phyloP scores from a whole-genome alignment of 495 filamentous ascomycete genomes.

The Hyphodiscus hymeniophilus region DNA sequence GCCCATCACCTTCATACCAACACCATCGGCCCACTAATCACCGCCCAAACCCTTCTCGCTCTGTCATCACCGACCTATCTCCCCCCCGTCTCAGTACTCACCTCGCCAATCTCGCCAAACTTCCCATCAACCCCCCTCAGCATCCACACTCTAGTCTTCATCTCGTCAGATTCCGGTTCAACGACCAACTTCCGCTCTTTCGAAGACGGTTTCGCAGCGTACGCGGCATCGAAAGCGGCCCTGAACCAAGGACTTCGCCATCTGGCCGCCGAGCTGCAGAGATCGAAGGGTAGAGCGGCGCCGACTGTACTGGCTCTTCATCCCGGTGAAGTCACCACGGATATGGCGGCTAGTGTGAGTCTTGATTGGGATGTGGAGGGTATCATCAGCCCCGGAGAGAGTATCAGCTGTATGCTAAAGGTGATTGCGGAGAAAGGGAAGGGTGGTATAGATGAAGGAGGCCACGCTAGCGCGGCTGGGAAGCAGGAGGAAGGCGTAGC shows the following conservation, averaged over 20 bases:
- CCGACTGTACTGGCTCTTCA: conserved; percentile 47
- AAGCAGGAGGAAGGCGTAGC: conserved; percentile 29
- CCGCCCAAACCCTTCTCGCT: conserved; percentile 41
- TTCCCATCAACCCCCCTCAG: conserved; percentile 2
- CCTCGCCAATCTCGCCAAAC: conserved; percentile 14
- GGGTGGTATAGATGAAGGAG: conserved; percentile 24
- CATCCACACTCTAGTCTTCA: conserved; percentile 19
- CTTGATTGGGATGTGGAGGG: conserved; percentile 43
- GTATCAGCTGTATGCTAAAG: conserved; percentile 39
- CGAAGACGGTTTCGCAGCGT: conserved; percentile 53
- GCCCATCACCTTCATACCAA: conserved; percentile 47
- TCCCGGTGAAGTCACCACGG: conserved; percentile 49
- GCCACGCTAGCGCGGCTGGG: conserved; percentile 27
- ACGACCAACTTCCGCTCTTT: conserved; percentile 35
- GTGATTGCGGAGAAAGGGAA: conserved; percentile 40
- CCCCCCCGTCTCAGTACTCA: conserved; percentile 28
- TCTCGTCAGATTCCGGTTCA: conserved; percentile 19
- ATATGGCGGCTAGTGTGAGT: conserved; percentile 38
- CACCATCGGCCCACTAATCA: conserved; percentile 48
- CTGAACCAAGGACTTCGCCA: conserved; percentile 48
- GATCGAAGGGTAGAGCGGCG: conserved; percentile 17
- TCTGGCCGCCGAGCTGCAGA: conserved; percentile 43
- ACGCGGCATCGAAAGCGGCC: conserved; percentile 49
- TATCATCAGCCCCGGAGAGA: conserved; percentile 39
- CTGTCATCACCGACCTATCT: conserved; percentile 34